phyloP scores from a whole-genome alignment of 2,329 filamentous ascomycete species.

The Fusarium drepaniforme region DNA sequence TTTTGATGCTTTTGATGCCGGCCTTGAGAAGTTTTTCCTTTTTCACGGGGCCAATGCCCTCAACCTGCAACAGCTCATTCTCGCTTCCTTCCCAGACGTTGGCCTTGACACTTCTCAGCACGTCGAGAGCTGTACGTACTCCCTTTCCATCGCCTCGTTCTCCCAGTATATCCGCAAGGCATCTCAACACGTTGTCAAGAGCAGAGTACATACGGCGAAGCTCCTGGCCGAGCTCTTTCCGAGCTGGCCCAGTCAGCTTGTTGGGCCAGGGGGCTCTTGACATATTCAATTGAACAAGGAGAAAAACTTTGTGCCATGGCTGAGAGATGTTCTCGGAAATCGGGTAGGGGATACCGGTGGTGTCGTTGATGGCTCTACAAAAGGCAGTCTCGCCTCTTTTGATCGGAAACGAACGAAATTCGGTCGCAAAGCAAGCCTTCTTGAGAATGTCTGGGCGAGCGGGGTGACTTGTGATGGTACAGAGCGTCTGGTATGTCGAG shows the following conservation, averaged over 20 bases:
- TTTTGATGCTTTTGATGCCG: constrained; percentile 78
- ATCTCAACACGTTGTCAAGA: constrained; percentile 52
- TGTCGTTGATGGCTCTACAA: constrained; percentile 54
- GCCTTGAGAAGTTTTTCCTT: constrained; percentile 79
- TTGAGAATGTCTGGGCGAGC: constrained; percentile 51
- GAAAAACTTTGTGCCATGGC: constrained; percentile 79
- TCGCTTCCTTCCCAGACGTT: constrained; percentile 85
- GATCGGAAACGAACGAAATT: constrained; percentile 54
- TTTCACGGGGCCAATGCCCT: constrained; percentile 80
- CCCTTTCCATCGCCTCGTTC: constrained; percentile 71
- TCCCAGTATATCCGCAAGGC: constrained; percentile 54
- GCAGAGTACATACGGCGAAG: constrained; percentile 47
- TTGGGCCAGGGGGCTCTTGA: constrained; percentile 71
- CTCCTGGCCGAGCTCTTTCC: constrained; percentile 50
- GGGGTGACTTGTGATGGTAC: constrained; percentile 41
- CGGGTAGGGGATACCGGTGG: constrained; percentile 53
- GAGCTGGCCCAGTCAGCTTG: constrained; percentile 52
- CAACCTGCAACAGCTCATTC: constrained; percentile 85
- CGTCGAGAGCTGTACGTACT: constrained; percentile 77
- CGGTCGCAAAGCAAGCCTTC: constrained; percentile 52
- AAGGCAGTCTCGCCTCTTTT: constrained; percentile 50
- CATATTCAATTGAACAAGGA: constrained; percentile 80
- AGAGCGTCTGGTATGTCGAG: constrained; percentile 48
- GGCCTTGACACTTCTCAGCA: constrained; percentile 82
- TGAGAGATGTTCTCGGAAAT: constrained; percentile 60